phyloP scores from a whole-genome alignment of 2,329 filamentous ascomycete genomes.

The Apiospora pterosperma region DNA sequence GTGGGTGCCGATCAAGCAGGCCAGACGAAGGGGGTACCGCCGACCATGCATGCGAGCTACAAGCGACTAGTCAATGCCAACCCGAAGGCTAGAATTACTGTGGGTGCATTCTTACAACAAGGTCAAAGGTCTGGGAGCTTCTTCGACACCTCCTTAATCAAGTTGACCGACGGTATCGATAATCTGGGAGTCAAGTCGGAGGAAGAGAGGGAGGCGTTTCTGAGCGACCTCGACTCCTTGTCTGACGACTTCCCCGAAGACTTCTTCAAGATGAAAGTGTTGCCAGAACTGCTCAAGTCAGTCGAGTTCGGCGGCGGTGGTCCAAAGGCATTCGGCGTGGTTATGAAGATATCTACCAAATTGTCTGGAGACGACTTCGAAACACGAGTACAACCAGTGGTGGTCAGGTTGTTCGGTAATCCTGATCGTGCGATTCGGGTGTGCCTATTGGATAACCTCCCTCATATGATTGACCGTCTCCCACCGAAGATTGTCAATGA shows the following conservation, averaged over 20 bases:
- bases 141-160: conserved; percentile 90
- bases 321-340: conserved; percentile 81
- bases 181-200: conserved; percentile 86
- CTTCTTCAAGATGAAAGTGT: conserved; percentile 95
- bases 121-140: conserved; percentile 79
- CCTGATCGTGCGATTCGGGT: conserved; percentile 91
- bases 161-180: conserved; percentile 88
- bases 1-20: conserved; percentile 73
- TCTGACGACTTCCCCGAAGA: conserved; percentile 96
- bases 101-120: conserved; percentile 85
- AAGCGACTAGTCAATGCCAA: conserved; percentile 85
- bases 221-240: conserved; percentile 82
- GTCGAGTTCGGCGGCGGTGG: conserved; percentile 98
- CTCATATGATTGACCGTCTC: conserved; percentile 86
- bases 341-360: conserved; percentile 88
- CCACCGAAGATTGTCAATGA: conserved; percentile 88
- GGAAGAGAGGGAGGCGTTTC: conserved; percentile 77
- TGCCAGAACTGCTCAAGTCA: conserved; percentile 94
- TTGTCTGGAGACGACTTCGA: conserved; percentile 89
- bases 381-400: conserved; percentile 74
- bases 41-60: conserved; percentile 86
- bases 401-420: conserved; percentile 83
- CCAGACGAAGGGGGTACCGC: conserved; percentile 81
- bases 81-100: conserved; percentile 81
- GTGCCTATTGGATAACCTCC: conserved; percentile 83